These are phyloP conservation scores for Termitomyces heimii DNA, from an alignment of 768 basidiomycete genomes.

Conservation along the genomic window DNA sequence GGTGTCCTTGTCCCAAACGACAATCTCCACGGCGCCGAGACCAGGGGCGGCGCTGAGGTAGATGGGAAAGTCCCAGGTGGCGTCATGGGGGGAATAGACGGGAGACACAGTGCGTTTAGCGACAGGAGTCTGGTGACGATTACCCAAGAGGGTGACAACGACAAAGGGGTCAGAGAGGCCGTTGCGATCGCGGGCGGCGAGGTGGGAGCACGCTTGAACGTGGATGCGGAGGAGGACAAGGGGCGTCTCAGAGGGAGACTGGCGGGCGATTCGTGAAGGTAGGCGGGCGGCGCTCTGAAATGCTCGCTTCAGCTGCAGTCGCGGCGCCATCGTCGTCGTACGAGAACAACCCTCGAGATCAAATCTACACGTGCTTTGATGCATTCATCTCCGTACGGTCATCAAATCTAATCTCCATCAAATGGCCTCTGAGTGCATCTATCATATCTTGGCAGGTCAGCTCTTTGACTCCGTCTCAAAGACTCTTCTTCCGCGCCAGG, in stretches of 20 bases:
- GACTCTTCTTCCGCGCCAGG: not conserved
- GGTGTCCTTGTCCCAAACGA: slow-evolving; percentile 93
- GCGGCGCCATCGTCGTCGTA: not conserved
- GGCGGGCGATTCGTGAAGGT: not conserved
- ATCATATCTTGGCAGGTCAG: not conserved
- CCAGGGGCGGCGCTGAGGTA: slow-evolving; percentile 40
- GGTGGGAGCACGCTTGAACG: slow-evolving; percentile 55
- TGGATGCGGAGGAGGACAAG: slow-evolving; percentile 64
- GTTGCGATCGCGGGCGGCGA: slow-evolving; percentile 60
- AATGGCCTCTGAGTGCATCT: too few species aligned
- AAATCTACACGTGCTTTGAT: not conserved
- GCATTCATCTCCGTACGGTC: too few species aligned
- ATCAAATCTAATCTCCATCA: too few species aligned
- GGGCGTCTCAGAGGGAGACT: slow-evolving; percentile 25
- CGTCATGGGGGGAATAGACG: slow-evolving; percentile 54
- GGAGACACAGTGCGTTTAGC: slow-evolving; percentile 71
- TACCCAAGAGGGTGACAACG: slow-evolving; percentile 47
- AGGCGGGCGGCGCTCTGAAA: not conserved
- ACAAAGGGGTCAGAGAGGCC: slow-evolving; percentile 77
- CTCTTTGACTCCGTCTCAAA: not conserved
- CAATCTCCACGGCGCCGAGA: slow-evolving; percentile 73
- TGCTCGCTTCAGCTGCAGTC: not conserved
- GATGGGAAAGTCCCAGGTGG: slow-evolving; percentile 88
- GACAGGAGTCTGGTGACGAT: slow-evolving; percentile 67
- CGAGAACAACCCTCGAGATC: not conserved